These are phyloP conservation scores for Kurtzmaniella cleridarum DNA, from an alignment of 805 yeast genomes.

Conservation along the genomic window DNA sequence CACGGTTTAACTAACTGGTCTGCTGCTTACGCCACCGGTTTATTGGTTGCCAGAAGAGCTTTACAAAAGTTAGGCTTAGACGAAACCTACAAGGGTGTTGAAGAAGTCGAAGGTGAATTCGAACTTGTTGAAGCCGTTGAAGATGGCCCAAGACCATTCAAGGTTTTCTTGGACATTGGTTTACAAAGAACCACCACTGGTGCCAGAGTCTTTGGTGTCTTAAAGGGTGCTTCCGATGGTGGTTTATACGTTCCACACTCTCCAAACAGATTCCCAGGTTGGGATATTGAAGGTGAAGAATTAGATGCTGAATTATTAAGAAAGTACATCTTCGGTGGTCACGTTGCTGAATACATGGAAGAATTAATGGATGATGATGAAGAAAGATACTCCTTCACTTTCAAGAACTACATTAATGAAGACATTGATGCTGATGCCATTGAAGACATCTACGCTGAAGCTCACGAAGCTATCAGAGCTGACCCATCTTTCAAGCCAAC, in stretches of 20 bases:
- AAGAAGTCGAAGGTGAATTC: constrained; percentile 99
- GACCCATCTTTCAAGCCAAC: constrained; percentile 91
- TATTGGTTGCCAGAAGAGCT: constrained; percentile 98
- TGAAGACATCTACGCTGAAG: constrained; percentile 92
- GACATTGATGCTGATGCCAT: constrained; percentile 95
- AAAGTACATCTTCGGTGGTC: constrained; percentile 99
- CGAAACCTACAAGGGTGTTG: constrained; percentile 97
- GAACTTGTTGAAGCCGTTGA: constrained; percentile 98
- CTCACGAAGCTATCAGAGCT: constrained; percentile 93
- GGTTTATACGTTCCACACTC: constrained; percentile 99
- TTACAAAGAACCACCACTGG: constrained; percentile 99
- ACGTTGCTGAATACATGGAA: constrained; percentile 99
- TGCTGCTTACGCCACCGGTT: constrained; percentile 99
- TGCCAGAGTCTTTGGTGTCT: constrained; percentile 98
- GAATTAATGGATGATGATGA: constrained; percentile 99
- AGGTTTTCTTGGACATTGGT: constrained; percentile 98
- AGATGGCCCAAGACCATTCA: constrained; percentile 99
- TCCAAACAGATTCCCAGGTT: constrained; percentile 99
- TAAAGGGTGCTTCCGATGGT: constrained; percentile 99
- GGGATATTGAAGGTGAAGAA: constrained; percentile 98
- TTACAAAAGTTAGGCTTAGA: constrained; percentile 96
- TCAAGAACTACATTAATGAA: constrained; percentile 94
- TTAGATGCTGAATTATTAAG: constrained; percentile 95
- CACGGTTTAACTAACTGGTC: constrained; percentile 99
- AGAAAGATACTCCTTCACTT: constrained; percentile 95